A percentile compares a stretch with the other conserved stretches of the same genome.
phyloP scores from a whole-genome alignment of 192 early-diverging fungal genomes.

The Backusella liffmaniae region DNA sequence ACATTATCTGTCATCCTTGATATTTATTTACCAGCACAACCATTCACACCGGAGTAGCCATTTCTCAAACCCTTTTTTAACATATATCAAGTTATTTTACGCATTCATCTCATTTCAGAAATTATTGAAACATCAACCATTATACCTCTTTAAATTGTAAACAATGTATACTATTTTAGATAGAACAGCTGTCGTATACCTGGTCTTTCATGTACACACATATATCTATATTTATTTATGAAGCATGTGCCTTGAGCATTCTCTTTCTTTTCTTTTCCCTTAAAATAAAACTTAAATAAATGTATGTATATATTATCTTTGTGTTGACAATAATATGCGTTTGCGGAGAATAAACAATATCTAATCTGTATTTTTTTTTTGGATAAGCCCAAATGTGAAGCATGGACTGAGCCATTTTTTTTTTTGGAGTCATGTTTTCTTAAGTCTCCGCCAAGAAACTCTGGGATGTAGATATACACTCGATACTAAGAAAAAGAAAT shows the following conservation, averaged over 20 bases:
- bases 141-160: conserved; percentile 1
- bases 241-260: not conserved
- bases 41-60: conserved; percentile 3
- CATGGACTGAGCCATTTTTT: not conserved
- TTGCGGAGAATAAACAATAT: not conserved
- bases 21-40: not conserved
- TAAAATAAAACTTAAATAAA: not conserved
- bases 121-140: conserved; percentile 4
- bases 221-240: not conserved
- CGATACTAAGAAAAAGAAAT: not conserved
- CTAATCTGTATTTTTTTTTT: not conserved
- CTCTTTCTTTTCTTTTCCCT: not conserved
- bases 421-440: not conserved
- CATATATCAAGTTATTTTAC: not conserved
- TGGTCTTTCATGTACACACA: not conserved
- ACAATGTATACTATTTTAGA: conserved; percentile 3
- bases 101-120: not conserved
- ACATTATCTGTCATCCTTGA: conserved; percentile 13
- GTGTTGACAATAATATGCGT: not conserved
- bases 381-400: not conserved
- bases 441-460: not conserved
- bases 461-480: not conserved
- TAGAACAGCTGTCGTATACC: not conserved
- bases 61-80: not conserved
- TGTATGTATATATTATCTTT: not conserved